Base-by-base conservation (phyloP, 805 yeast species). In the Candida lessepsii region DNA sequence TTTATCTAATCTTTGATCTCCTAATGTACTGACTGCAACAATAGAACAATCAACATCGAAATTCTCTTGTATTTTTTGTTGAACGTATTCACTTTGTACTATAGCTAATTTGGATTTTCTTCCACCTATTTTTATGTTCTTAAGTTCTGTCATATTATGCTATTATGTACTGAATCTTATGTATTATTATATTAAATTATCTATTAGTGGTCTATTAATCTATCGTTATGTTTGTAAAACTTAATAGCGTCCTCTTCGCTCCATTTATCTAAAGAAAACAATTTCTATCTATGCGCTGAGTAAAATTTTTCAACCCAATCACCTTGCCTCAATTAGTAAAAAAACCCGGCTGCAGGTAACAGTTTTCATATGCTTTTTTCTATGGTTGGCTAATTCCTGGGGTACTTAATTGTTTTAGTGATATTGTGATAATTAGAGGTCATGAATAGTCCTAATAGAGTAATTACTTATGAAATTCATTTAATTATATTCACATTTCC, bases 21-120 rank as follows among this genome's bases (percentile, higher is more conserved):
- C 99, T 25, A 93, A 70, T 1, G 99, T 91, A 39, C 83, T 75
- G 27, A 87, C 73, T 3, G 96, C 90, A 9, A 86, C 63, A 16
- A 93, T 82, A 19, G 89, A 81, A 57, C 90, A 83, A n/a, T 72
- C 60, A 39, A 81, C 65, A 19, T 81, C 73, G 56, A 79, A 83
- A 15, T 68, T 67, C 19, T 63, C 58, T 47, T 76, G 73, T 42
- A 93, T 83, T 32, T 67, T 51, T 11, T 64, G 72, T 45, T 81
- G 83, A 27, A 91, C 88, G 34, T 78, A 76, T 54, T 86, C 83
- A 29, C 88, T 77, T 72, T 93, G 99, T 4, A 78, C 76, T 11
- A 93, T 88, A 1, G 99, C 99, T 48, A 93, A 70, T 51, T 77
- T 73, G 14, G 96, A 87, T 60, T 83, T 83, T 60, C 99, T 79